phyloP scores from a whole-genome alignment of 2,329 filamentous ascomycete species.

The Penicillium sp. region DNA sequence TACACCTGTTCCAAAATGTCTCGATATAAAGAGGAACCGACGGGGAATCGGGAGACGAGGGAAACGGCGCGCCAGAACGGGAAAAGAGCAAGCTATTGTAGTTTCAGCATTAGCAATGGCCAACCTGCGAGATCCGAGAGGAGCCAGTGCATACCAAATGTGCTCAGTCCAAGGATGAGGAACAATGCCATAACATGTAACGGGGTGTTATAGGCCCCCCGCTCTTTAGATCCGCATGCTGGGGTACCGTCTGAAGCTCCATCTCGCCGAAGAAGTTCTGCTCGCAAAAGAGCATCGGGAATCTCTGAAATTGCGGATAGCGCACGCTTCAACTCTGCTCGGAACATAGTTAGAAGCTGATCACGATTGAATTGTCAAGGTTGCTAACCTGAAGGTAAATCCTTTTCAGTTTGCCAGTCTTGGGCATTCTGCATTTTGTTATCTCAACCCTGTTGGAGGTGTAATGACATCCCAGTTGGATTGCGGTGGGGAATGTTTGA shows the following conservation, averaged over 20 bases:
- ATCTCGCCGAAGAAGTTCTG: constrained; percentile 33
- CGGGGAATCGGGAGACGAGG: constrained; percentile 60
- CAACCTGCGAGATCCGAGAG: background rate
- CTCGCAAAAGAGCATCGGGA: constrained; percentile 33
- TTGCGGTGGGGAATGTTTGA: background rate
- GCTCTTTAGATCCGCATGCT: constrained; percentile 36
- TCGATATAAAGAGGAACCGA: constrained; percentile 57
- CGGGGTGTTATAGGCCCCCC: constrained; percentile 59
- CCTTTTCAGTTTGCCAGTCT: constrained; percentile 14
- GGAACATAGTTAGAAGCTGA: background rate
- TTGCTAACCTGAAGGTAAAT: constrained; percentile 14
- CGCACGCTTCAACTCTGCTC: constrained; percentile 21
- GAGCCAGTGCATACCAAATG: constrained; percentile 34
- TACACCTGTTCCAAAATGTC: constrained; percentile 59
- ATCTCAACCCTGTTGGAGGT: constrained; percentile 3
- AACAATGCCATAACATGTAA: constrained; percentile 67
- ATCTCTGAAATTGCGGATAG: constrained; percentile 29
- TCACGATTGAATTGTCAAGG: background rate
- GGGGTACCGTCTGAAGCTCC: constrained; percentile 23
- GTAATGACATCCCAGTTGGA: constrained; percentile 15
- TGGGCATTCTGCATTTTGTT: constrained; percentile 23
- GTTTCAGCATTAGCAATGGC: constrained; percentile 9
- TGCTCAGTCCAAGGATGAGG: constrained; percentile 59
- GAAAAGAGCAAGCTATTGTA: constrained; percentile 57
- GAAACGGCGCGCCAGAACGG: constrained; percentile 58